Conservation (phyloP, 2,329 filamentous ascomycete species). For the Fusarium liriodendri region DNA sequence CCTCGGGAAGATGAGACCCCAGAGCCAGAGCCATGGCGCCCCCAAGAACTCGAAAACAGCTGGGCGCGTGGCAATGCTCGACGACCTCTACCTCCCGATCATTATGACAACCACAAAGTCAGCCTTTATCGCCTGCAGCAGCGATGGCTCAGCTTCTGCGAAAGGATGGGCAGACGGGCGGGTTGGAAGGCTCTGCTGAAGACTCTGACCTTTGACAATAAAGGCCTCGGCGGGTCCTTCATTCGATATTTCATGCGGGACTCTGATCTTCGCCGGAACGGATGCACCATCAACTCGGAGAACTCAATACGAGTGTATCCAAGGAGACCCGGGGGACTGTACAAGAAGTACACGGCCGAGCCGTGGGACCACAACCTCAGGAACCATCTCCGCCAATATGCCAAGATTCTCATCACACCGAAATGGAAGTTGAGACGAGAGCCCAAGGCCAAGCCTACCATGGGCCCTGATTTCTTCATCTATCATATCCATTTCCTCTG, state of each 20-base stretch:
- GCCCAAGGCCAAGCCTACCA: neutral
- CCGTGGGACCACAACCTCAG: neutral
- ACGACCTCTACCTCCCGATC: neutral
- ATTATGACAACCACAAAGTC: neutral
- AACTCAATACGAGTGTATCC: neutral
- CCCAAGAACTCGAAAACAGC: neutral
- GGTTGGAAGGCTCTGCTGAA: neutral
- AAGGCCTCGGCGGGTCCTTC: neutral
- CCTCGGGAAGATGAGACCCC: neutral
- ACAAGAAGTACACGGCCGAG: neutral
- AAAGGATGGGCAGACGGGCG: neutral
- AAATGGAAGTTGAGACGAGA: neutral
- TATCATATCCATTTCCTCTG: neutral
- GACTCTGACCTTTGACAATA: neutral
- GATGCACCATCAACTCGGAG: neutral
- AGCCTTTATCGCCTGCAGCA: neutral
- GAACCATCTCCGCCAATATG: neutral
- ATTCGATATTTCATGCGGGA: neutral
- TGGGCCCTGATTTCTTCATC: neutral
- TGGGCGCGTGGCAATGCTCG: neutral
- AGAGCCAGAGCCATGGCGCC: neutral
- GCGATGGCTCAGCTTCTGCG: neutral
- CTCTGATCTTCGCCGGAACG: neutral
- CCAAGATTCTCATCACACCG: neutral
- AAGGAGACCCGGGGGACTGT: neutral